These are phyloP conservation scores for Cryphonectria carpinicola DNA, from an alignment of 2,329 filamentous ascomycete genomes.

Conservation along the genomic window DNA sequence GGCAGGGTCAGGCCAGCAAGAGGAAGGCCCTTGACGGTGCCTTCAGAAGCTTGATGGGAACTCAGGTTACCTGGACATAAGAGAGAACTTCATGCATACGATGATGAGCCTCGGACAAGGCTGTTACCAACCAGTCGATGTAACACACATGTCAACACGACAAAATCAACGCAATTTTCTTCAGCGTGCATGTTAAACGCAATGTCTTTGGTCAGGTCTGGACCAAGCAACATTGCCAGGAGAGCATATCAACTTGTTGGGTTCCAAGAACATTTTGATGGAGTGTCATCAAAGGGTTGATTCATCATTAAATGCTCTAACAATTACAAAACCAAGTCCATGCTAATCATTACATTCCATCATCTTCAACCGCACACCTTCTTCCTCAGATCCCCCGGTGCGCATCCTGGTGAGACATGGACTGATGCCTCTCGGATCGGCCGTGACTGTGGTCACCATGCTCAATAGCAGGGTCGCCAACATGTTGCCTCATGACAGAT, in stretches of 20 bases:
- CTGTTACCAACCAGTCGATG: too few species aligned
- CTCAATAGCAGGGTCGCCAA: slow-evolving; percentile 50
- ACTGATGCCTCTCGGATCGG: slow-evolving; percentile 51
- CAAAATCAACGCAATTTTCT: too few species aligned
- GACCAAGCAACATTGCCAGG: too few species aligned
- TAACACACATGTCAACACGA: too few species aligned
- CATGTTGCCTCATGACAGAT: slow-evolving; percentile 52
- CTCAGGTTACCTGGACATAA: slow-evolving; percentile 65
- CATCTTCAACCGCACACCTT: background rate
- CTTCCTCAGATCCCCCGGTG: slow-evolving; percentile 50
- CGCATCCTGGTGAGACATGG: slow-evolving; percentile 51
- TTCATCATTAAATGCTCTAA: background rate
- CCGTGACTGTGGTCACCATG: slow-evolving; percentile 50
- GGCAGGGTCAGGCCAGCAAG: slow-evolving; percentile 66
- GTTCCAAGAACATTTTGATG: background rate
- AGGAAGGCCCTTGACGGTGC: slow-evolving; percentile 79
- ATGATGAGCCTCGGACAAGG: background rate
- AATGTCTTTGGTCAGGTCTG: too few species aligned
- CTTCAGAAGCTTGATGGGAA: slow-evolving; percentile 75
- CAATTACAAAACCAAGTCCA: background rate
- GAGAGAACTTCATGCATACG: background rate
- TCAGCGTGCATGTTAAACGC: too few species aligned
- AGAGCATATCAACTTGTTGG: too few species aligned
- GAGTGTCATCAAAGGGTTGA: background rate
- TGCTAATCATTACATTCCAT: slow-evolving; percentile 3